Percentiles rank a stretch among this genome's conserved stretches.
Evolutionary conservation across 2,329 filamentous ascomycete species (phyloP).

Genomic region (Passalora sequoiae): DNA sequence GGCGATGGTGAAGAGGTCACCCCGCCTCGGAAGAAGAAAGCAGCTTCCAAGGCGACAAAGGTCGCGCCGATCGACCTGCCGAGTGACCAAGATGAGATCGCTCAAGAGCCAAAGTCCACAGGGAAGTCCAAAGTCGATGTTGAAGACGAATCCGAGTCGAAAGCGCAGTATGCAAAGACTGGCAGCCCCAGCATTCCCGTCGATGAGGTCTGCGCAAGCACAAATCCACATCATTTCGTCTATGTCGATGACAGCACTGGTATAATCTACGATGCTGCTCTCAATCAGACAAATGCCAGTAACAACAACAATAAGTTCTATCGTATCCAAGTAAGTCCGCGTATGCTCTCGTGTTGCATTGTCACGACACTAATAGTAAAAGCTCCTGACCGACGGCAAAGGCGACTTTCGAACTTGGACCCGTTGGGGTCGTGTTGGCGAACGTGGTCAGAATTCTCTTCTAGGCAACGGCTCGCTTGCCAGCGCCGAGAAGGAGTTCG

Average conservation of each 20-base stretch:
- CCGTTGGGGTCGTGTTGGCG: conserved; percentile 72
- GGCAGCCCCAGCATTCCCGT: conserved; percentile 44
- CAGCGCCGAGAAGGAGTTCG: conserved; percentile 42
- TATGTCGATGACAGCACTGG: conserved; percentile 58
- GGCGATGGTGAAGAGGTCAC: conserved; percentile 5
- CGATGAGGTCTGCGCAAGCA: conserved; percentile 41
- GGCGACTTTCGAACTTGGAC: conserved; percentile 57
- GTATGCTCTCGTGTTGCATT: background rate
- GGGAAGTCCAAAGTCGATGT: conserved; percentile 15
- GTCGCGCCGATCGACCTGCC: too few species aligned
- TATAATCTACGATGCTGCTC: conserved; percentile 69
- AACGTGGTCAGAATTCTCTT: conserved; percentile 43
- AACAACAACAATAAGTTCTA: conserved; percentile 83
- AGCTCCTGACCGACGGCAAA: conserved; percentile 73
- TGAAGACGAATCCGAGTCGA: conserved; percentile 12
- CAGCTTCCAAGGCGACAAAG: background rate
- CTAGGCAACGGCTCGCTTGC: conserved; percentile 38
- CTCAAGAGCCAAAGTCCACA: conserved; percentile 4
- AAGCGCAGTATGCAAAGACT: conserved; percentile 40
- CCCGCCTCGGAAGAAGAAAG: background rate
- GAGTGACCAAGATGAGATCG: conserved; percentile 8
- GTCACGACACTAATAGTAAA: conserved; percentile 43
- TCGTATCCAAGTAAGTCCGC: conserved; percentile 56
- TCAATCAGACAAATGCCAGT: conserved; percentile 70
- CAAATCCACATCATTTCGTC: conserved; percentile 50